Base-by-base conservation (phyloP, 2,329 filamentous ascomycete genomes). In the Colletotrichum sublineola region DNA sequence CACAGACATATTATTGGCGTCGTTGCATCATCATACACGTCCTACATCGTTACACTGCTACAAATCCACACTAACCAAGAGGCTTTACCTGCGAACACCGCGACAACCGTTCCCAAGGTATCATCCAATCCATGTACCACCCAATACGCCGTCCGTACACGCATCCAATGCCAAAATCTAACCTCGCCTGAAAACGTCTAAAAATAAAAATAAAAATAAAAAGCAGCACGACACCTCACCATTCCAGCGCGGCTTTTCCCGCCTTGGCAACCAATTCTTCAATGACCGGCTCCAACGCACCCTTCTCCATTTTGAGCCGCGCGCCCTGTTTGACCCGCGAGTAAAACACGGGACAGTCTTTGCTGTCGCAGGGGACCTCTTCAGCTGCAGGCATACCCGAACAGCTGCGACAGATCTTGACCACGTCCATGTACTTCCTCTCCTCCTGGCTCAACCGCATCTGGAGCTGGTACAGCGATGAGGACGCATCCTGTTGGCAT, bases 311-410 rank as follows among this genome's bases (percentile, higher is more conserved):
- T 46, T 80, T 78, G 57, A 86, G 80, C 75, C 82, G 85, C 12
- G 87, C 86, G 31, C 81, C 81, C 78, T 93, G 90, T 80, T 90
- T 92, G 65, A 90, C 87, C 18, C 94, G 83, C 42, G 91, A 91
- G 82, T 97, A 98, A 76, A 97, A 98, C 0, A 97, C 94, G 0
- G 95, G 93, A 79, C 96, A 99, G 82, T 97, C 96, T 80, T 93
- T 90, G 80, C 93, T 97, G 78, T 97, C 94, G 79, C 96, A 99
- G 52, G 82, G 86, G n/a, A 98, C 91, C 44, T 93, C 90, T 48
- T 98, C 96, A 2, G 90, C 84, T 75, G 91, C 92, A 4, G 92
- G 86, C 24, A 95, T 79, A 0, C 90, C 91, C 50, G 94, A 91
- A 80, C 96, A 99, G 77, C 89, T 93, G 73, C 92, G 90, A 81